These are phyloP conservation scores for Alternaria gansuensis DNA, from an alignment of 2,329 filamentous ascomycete genomes.

Conservation along the genomic window DNA sequence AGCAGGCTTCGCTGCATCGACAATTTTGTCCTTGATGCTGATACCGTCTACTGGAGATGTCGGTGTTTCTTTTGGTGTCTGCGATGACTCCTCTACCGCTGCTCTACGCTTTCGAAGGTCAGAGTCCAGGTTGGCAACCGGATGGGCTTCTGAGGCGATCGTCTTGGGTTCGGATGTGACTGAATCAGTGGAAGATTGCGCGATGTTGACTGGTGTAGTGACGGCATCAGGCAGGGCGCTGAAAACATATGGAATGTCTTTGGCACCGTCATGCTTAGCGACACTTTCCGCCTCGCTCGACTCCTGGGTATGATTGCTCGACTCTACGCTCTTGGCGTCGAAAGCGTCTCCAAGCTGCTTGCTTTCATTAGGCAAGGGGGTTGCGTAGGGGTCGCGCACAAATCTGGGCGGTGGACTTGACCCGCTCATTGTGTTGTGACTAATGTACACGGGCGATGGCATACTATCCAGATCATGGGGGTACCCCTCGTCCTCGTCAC, in stretches of 20 bases:
- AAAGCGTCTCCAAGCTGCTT: constrained; percentile 25
- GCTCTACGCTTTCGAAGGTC: constrained; percentile 30
- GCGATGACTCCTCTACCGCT: constrained; percentile 10
- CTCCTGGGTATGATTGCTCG: constrained; percentile 13
- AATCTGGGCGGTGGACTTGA: constrained; percentile 12
- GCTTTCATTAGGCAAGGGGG: constrained; percentile 25
- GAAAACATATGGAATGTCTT: constrained; percentile 19
- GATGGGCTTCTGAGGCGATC: constrained; percentile 6
- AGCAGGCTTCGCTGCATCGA: constrained; percentile 2
- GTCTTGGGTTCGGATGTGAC: constrained; percentile 25
- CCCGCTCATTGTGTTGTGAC: constrained; percentile 12
- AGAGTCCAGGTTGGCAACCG: constrained; percentile 13
- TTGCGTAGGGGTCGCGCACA: constrained; percentile 26
- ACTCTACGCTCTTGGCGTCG: constrained; percentile 8
- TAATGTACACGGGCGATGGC: constrained; percentile 33
- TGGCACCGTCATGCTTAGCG: constrained; percentile 29
- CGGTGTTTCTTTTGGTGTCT: constrained; percentile 6
- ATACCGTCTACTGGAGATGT: background rate
- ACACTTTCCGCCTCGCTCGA: constrained; percentile 29
- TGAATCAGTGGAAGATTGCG: constrained; percentile 23
- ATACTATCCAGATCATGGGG: constrained; percentile 27
- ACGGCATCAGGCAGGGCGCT: constrained; percentile 24
- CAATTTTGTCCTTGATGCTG: constrained; percentile 8
- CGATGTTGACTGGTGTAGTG: constrained; percentile 23
- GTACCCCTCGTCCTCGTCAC: constrained; percentile 34